Evolutionary conservation across 169 alveolate genomes (phyloP).

Genomic region (Besnoitia besnoiti): DNA sequence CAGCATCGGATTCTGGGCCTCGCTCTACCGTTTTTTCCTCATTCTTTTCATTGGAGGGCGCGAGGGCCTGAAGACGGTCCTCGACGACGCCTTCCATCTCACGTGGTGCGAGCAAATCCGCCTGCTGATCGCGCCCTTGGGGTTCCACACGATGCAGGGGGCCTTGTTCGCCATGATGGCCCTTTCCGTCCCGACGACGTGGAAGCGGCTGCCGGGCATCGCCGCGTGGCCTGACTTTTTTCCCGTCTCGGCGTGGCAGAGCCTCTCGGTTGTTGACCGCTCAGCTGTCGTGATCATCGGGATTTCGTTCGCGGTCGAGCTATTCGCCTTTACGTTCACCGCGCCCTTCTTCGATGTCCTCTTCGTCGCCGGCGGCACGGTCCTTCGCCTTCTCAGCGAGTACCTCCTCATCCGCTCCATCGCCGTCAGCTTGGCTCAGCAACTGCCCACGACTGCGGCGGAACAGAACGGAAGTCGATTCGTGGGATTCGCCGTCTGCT

Average conservation of each 20-base stretch:
- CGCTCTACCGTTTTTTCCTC: neutral
- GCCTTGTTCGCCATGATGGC: constrained; percentile 24
- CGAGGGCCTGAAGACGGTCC: neutral
- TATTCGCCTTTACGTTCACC: neutral
- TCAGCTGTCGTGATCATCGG: constrained; percentile 7
- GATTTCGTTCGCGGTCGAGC: neutral
- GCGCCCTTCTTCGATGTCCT: constrained; percentile 30
- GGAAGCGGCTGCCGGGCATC: neutral
- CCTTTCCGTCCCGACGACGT: neutral
- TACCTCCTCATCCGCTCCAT: neutral
- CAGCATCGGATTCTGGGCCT: neutral
- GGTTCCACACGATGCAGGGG: neutral
- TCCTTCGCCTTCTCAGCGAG: neutral
- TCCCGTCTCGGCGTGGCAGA: constrained; percentile 28
- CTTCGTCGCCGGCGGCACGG: neutral
- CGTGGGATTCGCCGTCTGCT: constrained; percentile 5
- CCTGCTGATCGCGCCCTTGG: constrained; percentile 27
- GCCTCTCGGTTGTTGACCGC: neutral
- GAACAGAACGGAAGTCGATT: neutral
- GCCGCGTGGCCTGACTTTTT: constrained; percentile 37
- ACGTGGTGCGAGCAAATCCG: constrained; percentile 49
- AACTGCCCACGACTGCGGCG: neutral
- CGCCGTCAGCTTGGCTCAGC: constrained; percentile 34
- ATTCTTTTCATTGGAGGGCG: neutral
- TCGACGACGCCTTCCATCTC: constrained; percentile 8